These are phyloP conservation scores for Diaporthe vaccinii DNA, from an alignment of 2,329 filamentous ascomycete species.

Conservation along the genomic window DNA sequence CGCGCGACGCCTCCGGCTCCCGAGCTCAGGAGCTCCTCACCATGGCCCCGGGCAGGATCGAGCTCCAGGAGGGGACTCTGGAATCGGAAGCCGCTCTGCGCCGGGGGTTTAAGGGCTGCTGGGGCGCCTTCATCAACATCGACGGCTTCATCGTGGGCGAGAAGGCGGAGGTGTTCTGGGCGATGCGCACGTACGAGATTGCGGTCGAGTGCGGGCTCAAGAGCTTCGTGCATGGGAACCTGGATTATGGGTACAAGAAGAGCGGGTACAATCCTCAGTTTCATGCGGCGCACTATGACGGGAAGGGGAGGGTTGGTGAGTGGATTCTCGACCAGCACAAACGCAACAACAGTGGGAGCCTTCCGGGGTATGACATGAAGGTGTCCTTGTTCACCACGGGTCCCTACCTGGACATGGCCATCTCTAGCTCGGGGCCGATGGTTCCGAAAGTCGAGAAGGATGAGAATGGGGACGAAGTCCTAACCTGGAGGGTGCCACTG, in stretches of 20 bases:
- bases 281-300: constrained; percentile 48
- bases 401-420: constrained; percentile 62
- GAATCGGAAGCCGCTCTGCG: constrained; percentile 60
- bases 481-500: constrained; percentile 58
- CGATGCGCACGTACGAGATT: constrained; percentile 42
- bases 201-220: constrained; percentile 39
- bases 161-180: constrained; percentile 42
- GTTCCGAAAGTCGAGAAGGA: constrained; percentile 52
- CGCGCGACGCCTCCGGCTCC: constrained; percentile 57
- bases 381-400: constrained; percentile 57
- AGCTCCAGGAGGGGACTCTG: constrained; percentile 62
- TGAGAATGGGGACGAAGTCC: constrained; percentile 49
- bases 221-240: constrained; percentile 41
- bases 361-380: constrained; percentile 47
- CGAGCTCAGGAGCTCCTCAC: constrained; percentile 58
- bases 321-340: constrained; percentile 60
- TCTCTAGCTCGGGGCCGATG: constrained; percentile 54
- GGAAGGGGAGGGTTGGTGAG: constrained; percentile 59
- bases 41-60: constrained; percentile 56
- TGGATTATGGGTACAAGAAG: constrained; percentile 42
- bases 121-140: constrained; percentile 49
- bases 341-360: constrained; percentile 44
- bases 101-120: constrained; percentile 57
- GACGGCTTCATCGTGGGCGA: constrained; percentile 44
- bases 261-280: constrained; percentile 39